Evolutionary conservation across 23 red algal genomes (phyloP).

Genomic region (Chondrus crispus): DNA sequence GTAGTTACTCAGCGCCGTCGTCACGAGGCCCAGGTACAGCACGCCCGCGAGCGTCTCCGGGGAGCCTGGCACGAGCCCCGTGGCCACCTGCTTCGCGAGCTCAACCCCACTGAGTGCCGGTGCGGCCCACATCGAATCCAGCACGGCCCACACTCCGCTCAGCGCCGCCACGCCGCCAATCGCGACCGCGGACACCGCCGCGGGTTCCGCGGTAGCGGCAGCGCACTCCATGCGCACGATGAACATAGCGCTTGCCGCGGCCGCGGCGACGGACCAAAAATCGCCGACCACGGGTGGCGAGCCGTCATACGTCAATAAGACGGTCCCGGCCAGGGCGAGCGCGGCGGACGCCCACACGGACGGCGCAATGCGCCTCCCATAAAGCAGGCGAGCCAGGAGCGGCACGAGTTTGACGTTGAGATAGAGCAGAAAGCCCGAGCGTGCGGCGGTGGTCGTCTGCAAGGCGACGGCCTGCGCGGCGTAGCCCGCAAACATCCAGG

Average conservation of each 20-base stretch:
- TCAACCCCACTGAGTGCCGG: background rate
- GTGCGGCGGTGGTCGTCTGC: slow-evolving; percentile 72
- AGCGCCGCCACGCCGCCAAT: slow-evolving; percentile 51
- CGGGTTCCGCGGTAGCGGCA: slow-evolving; percentile 3
- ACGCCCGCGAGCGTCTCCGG: slow-evolving; percentile 3
- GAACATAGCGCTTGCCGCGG: slow-evolving; percentile 86
- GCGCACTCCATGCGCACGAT: slow-evolving; percentile 78
- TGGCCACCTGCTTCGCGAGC: background rate
- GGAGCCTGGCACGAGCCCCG: background rate
- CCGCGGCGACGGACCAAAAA: slow-evolving; percentile 69
- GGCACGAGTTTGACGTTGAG: slow-evolving; percentile 98
- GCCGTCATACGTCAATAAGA: slow-evolving; percentile 83
- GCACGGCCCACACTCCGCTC: slow-evolving; percentile 49
- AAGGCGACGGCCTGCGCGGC: slow-evolving; percentile 81
- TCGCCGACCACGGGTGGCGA: slow-evolving; percentile 65
- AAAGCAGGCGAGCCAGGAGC: slow-evolving; percentile 66
- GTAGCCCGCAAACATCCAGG: slow-evolving; percentile 92
- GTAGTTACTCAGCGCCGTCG: slow-evolving; percentile 84
- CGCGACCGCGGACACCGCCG: slow-evolving; percentile 52
- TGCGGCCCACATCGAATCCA: background rate
- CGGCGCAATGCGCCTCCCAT: slow-evolving; percentile 55
- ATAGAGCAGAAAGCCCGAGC: slow-evolving; percentile 91
- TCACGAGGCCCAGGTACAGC: slow-evolving; percentile 84
- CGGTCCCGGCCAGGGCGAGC: slow-evolving; percentile 76
- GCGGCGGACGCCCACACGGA: slow-evolving; percentile 70